phyloP scores from a whole-genome alignment of 305 asterid genomes.

The Fraxinus angustifolia region DNA sequence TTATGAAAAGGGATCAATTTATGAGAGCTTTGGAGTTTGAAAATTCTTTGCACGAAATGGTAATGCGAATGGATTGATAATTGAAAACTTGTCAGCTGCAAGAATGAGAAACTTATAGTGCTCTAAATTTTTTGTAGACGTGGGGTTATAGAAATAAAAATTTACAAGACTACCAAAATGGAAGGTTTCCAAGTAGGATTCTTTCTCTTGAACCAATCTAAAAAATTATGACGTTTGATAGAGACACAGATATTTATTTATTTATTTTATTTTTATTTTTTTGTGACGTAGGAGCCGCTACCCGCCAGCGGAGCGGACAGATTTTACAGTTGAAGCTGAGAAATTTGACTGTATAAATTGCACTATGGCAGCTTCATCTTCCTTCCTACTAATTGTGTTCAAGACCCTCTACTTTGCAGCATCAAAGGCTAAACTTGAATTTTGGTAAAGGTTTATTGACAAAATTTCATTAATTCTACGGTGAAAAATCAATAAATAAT shows the following conservation, averaged over 20 bases:
- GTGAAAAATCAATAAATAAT: background rate
- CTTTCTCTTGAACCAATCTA: constrained; percentile 36
- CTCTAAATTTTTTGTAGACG: constrained; percentile 15
- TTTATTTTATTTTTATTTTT: too few relatives aligned
- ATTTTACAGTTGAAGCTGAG: constrained; percentile 25
- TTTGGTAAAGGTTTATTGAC: background rate
- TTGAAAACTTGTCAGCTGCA: background rate
- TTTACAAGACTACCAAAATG: constrained; percentile 22
- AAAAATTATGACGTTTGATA: constrained; percentile 23
- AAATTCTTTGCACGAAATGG: constrained; percentile 8
- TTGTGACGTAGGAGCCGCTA: too few relatives aligned
- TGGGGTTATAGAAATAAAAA: background rate
- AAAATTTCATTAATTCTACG: background rate
- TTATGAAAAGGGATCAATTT: background rate
- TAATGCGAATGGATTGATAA: background rate
- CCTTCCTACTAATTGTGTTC: background rate
- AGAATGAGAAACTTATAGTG: constrained; percentile 23
- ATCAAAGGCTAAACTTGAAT: background rate
- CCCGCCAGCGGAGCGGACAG: constrained; percentile 8
- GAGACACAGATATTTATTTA: background rate
- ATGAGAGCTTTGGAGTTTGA: background rate
- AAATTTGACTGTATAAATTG: constrained; percentile 27
- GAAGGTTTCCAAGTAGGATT: constrained; percentile 35
- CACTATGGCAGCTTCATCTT: constrained; percentile 12
- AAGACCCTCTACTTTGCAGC: background rate